phyloP scores from a whole-genome alignment of 2,329 filamentous ascomycete species.

The Chalaropsis ovoidea region DNA sequence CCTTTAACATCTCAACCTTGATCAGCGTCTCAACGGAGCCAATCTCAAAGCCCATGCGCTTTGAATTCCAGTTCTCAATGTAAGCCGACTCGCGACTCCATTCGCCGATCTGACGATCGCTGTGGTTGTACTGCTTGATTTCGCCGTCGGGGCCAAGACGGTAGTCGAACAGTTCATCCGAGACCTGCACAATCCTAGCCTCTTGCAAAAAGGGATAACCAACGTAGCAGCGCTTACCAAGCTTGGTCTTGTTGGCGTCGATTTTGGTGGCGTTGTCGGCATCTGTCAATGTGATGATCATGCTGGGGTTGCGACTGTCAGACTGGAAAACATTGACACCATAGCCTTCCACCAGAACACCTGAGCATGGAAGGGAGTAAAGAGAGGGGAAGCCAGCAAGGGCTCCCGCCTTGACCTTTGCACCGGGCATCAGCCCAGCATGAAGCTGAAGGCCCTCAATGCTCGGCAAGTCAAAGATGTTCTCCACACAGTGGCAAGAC shows the following conservation, averaged over 20 bases:
- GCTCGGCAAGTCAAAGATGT: constrained; percentile 87
- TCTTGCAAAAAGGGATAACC: constrained; percentile 95
- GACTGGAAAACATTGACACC: constrained; percentile 92
- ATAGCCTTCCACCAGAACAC: constrained; percentile 59
- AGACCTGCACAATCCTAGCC: constrained; percentile 77
- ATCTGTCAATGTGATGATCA: constrained; percentile 75
- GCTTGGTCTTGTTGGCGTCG: constrained; percentile 62
- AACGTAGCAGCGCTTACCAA: constrained; percentile 79
- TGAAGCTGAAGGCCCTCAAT: constrained; percentile 82
- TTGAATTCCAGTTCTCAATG: constrained; percentile 82
- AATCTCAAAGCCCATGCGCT: constrained; percentile 77
- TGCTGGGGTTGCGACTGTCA: constrained; percentile 92
- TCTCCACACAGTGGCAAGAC: constrained; percentile 84
- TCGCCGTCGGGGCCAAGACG: constrained; percentile 55
- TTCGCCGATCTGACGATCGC: constrained; percentile 63
- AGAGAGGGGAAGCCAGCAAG: constrained; percentile 88
- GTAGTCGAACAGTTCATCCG: constrained; percentile 90
- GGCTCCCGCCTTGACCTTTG: constrained; percentile 70
- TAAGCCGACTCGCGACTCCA: constrained; percentile 75
- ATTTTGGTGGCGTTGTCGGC: constrained; percentile 60
- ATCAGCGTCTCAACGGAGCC: constrained; percentile 80
- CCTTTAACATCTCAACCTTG: constrained; percentile 88
- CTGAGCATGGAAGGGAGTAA: constrained; percentile 74
- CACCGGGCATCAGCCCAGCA: constrained; percentile 73
- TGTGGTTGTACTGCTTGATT: constrained; percentile 59